A percentile compares a stretch with the other conserved stretches of the same genome.
Conservation (phyloP, 1,139 yeast genomes). For the Zhuliangozyma blackwelliae region DNA sequence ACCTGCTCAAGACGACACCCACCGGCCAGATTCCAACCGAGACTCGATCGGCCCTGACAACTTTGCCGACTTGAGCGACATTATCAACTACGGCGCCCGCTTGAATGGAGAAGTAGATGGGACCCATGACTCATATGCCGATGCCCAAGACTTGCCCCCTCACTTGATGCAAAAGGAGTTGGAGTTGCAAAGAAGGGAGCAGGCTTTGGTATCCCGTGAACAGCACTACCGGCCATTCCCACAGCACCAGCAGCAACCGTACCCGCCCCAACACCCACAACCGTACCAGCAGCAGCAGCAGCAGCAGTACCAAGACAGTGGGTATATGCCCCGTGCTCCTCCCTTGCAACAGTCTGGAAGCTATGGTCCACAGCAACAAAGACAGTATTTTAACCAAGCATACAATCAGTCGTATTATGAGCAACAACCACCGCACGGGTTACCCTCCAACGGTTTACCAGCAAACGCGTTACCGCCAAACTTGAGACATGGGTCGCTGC, state of each 20-base stretch:
- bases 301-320: neutral
- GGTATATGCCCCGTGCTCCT: slow-evolving; percentile 1
- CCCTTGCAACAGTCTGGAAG: slow-evolving; percentile 2
- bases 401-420: slow-evolving; percentile 13
- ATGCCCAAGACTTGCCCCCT: slow-evolving; percentile 9
- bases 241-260: slow-evolving; percentile 8
- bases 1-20: slow-evolving; percentile 6
- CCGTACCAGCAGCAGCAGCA: slow-evolving; percentile 5
- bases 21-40: slow-evolving; percentile 6
- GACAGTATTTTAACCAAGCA: neutral
- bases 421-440: slow-evolving; percentile 34
- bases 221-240: too few species aligned
- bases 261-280: slow-evolving; percentile 13
- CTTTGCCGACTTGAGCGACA: slow-evolving; percentile 42
- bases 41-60: slow-evolving; percentile 21
- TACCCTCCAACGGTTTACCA: slow-evolving; percentile 33
- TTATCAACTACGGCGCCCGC: slow-evolving; percentile 38
- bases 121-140: slow-evolving; percentile 6
- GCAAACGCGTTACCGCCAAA: slow-evolving; percentile 25
- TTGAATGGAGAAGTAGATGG: slow-evolving; percentile 4
- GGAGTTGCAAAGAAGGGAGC: slow-evolving; percentile 43
- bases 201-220: slow-evolving; percentile 40
- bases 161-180: slow-evolving; percentile 27
- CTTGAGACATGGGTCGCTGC: slow-evolving; percentile 14
- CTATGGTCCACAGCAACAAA: slow-evolving; percentile 2